Conservation (phyloP, 1,284 basidiomycete species). For the Sanghuangporus baumii region DNA sequence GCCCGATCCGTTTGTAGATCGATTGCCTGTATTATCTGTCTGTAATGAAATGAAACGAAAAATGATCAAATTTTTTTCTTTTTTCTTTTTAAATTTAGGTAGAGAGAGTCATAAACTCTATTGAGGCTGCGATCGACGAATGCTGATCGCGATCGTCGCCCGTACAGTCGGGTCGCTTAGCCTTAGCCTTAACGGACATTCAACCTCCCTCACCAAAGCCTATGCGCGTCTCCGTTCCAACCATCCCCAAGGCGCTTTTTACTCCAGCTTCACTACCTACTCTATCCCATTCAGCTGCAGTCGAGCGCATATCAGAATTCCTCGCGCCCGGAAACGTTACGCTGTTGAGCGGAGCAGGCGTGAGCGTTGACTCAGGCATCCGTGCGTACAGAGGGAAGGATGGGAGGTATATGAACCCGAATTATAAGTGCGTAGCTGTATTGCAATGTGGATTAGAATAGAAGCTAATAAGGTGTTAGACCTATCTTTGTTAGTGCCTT, state of each 20-base stretch:
- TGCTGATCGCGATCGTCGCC: too few relatives aligned
- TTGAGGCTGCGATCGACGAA: too few relatives aligned
- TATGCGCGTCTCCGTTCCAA: constrained; percentile 80
- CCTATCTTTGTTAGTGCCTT: constrained; percentile 47
- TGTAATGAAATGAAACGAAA: too few relatives aligned
- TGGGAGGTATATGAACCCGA: constrained; percentile 85
- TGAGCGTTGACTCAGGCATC: constrained; percentile 90
- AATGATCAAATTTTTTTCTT: too few relatives aligned
- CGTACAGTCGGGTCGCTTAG: too few relatives aligned
- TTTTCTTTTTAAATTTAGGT: too few relatives aligned
- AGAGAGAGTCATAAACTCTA: too few relatives aligned
- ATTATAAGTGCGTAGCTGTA: constrained; percentile 68
- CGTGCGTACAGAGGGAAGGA: constrained; percentile 81
- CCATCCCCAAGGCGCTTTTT: constrained; percentile 58
- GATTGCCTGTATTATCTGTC: too few relatives aligned
- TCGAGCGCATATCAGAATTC: constrained; percentile 63
- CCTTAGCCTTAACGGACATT: too few relatives aligned
- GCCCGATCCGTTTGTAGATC: too few relatives aligned
- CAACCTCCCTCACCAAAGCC: neutral
- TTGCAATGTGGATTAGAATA: neutral
- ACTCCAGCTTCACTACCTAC: constrained; percentile 18
- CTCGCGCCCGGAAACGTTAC: constrained; percentile 62
- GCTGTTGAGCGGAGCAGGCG: constrained; percentile 84
- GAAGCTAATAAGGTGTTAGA: constrained; percentile 25
- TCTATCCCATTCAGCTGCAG: constrained; percentile 44